Conservation (phyloP, 768 basidiomycete genomes). For the Pleurotus djamor region DNA sequence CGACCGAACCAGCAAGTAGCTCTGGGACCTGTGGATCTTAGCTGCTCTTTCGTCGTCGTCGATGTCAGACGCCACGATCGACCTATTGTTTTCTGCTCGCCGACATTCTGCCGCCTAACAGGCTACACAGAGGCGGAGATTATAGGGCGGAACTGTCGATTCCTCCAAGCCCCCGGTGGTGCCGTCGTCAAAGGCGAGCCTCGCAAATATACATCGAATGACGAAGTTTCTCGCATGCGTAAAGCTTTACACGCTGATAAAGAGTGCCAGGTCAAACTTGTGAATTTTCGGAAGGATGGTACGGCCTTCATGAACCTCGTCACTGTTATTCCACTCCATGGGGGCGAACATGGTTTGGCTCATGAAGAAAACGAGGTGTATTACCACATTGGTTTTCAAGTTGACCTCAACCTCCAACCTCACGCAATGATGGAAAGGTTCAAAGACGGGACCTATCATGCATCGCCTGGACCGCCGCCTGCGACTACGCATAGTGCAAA, state of each 20-base stretch:
- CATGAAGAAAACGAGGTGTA: conserved; percentile 70
- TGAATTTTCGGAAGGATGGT: conserved; percentile 89
- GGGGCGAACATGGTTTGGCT: conserved; percentile 44
- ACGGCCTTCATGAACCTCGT: conserved; percentile 89
- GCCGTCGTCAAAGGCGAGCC: conserved; percentile 29
- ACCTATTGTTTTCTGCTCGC: conserved; percentile 91
- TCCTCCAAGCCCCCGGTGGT: conserved; percentile 78
- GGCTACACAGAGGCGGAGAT: conserved; percentile 77
- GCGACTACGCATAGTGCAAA: conserved; percentile 21
- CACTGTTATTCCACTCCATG: conserved; percentile 83
- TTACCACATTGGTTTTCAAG: conserved; percentile 94
- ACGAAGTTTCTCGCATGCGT: conserved; percentile 61
- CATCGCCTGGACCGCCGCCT: conserved; percentile 10
- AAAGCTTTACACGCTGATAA: conserved; percentile 69
- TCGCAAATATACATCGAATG: conserved; percentile 59
- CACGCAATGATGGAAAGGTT: conserved; percentile 79
- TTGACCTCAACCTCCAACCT: conserved; percentile 87
- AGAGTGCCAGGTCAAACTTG: conserved; percentile 84
- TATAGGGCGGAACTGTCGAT: conserved; percentile 88
- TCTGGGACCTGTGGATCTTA: conserved; percentile 90
- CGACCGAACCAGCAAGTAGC: conserved; percentile 72
- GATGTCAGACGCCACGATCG: conserved; percentile 80
- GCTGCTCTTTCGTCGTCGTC: conserved; percentile 89
- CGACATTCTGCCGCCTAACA: conserved; percentile 75
- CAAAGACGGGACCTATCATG: conserved; percentile 74